Evolutionary conservation across 805 yeast genomes (phyloP), one percentile per base, ranked within the genome.

Genomic region (Suhomyces tanzawaensis): DNA sequence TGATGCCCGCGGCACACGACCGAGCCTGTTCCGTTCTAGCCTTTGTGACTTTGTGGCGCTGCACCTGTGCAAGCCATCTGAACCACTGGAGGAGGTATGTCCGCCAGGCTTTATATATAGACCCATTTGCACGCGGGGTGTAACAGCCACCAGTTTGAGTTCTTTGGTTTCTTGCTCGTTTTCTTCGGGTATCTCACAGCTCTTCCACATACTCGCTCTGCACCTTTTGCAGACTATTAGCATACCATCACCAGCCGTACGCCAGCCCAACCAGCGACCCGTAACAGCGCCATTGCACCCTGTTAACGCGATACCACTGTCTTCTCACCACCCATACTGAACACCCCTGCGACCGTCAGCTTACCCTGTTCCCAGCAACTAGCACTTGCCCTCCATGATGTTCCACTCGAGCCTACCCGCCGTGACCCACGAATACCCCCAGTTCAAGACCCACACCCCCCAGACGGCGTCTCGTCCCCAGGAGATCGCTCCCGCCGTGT

Each of bases 401-500:
- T 24, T 24, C 27, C 27, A 24, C 27, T 24, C 27, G 13, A 24
- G 13, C n/a, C 27, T 24, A 8, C 27, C 27, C 6, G 7, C 27
- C 13, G n/a, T 24, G 12, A 24, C 27, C 13, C 13, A 24, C n/a
- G 27, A 24, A n/a, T 24, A 9, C 13, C 27, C 27, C 13, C 27
- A 24, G 27, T n/a, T 9, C 5, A 24, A 24, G 27, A 21, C 23
- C 9, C 23, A 21, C 8, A 7, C n/a, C 13, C 24, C 24, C 24
- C 28, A 25, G 28, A 25, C n/a, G 6, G 13, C 8, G 28, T 25
- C 14, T 25, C 7, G 13, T 5, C 42, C 56, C 7, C 51, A 46
- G 29, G 58, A 57, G 41, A 44, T 63, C 9, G 50, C 60, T 8
- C 68, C 69, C 1, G 44, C 55, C 7, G 44, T 62, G 7, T 58